Conservation (phyloP, 129 eudicot species). For the Tagetes patula region DNA sequence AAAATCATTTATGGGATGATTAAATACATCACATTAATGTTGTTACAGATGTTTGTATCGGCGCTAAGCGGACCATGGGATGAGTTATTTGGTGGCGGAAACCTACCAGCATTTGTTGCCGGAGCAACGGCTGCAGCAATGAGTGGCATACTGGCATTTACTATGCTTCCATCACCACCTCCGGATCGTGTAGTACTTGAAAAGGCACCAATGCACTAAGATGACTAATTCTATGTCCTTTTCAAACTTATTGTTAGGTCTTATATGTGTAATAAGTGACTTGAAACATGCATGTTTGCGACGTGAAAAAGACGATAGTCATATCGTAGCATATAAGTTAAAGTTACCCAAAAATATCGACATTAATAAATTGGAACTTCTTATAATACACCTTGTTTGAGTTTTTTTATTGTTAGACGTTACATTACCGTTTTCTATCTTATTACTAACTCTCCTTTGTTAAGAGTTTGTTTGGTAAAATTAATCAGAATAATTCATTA, state of each 20-base stretch:
- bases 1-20: not conserved
- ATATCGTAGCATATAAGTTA: not conserved
- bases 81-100: not conserved
- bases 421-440: no score
- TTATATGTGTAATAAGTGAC: not conserved
- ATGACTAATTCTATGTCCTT: not conserved
- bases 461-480: no score
- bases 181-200: not conserved
- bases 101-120: conserved; percentile 13
- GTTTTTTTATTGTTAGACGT: not conserved
- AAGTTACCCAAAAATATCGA: not conserved
- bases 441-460: no score
- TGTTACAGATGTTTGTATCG: conserved; percentile 2
- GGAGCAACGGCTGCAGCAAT: conserved; percentile 4
- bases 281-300: not conserved
- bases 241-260: not conserved
- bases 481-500: no score
- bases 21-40: not conserved
- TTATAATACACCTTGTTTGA: not conserved
- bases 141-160: conserved; percentile 14
- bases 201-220: conserved; percentile 2
- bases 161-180: conserved; percentile 10
- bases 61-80: conserved; percentile 9
- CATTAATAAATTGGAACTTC: not conserved
- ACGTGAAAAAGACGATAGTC: not conserved